Evolutionary conservation across 192 early-diverging fungal species (phyloP), one percentile per base, ranked within the genome.

Genomic region (Umbelopsis isabellina): DNA sequence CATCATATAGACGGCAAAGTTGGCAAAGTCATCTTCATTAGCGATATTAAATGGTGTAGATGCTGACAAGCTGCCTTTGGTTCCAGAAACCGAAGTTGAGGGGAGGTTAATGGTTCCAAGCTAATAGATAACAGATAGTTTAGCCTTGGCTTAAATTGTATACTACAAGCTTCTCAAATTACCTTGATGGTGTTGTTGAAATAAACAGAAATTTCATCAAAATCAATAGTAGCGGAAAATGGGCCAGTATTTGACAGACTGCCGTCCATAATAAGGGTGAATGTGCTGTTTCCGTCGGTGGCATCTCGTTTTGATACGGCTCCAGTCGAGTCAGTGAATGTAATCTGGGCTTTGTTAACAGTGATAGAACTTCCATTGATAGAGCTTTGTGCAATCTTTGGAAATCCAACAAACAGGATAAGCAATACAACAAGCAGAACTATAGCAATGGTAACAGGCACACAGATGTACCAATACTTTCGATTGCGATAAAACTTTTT

Each of bases 381-480:
- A 35, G 76, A 71, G 20, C 49, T 30, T 66, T 82, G 79, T 21
- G 84, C 84, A 44, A 83, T 52, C 66, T 75, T 75, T 30, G 84
- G 84, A 44, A 85, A 65, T 51, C 82, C 76, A 8, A 83, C 84
- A 55, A 82, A 82, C 12, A 86, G 69, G 15, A 68, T 65, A 10
- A 86, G 45, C 3, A 76, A 77, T 12, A 84, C 75, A 3, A 82
- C 69, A 30, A 83, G 72, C 10, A 74, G 71, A 18, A 79, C 44
- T 37, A 79, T 67, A 27, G 84, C 67, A 21, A 83, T 68, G 7
- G 73, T 80, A 61, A 80, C 52, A 23, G 76, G 74, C 13, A 73
- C 79, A 72, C 83, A 86, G 55, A 83, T 76, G 68, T 72, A 79
- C 77, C 85, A 84, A 65, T 75, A 84, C 55, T 79, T 80, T 68